Percentiles rank a stretch among this genome's conserved stretches.
Conservation (phyloP, 2,329 filamentous ascomycete species). For the Kalmusia sp. region DNA sequence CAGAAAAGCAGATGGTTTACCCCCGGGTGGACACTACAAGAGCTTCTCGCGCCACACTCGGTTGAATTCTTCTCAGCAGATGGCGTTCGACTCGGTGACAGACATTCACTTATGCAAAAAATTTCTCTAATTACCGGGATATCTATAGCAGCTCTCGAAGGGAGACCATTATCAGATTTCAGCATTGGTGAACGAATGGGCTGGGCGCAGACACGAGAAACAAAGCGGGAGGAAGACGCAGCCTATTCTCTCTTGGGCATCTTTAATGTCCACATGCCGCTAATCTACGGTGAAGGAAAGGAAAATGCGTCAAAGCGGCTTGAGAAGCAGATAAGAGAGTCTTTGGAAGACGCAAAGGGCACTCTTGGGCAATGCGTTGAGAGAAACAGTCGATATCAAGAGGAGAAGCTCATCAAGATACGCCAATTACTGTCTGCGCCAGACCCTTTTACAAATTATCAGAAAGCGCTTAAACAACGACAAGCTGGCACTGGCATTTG, state of each 20-base stretch:
- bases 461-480: constrained; percentile 19
- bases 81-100: constrained; percentile 5
- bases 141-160: constrained; percentile 4
- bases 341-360: background rate
- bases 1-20: constrained; percentile 2
- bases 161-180: constrained; percentile 4
- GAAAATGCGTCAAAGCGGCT: constrained; percentile 16
- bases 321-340: background rate
- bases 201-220: constrained; percentile 11
- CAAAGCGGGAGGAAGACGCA: constrained; percentile 13
- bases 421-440: constrained; percentile 39
- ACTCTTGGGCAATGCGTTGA: background rate
- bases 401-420: constrained; percentile 5
- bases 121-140: constrained; percentile 7
- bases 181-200: constrained; percentile 10
- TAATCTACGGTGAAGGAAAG: constrained; percentile 30
- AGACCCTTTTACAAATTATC: constrained; percentile 41
- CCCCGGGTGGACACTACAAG: constrained; percentile 10
- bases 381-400: background rate
- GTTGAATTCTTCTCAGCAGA: constrained; percentile 15
- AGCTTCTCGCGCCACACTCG: constrained; percentile 8
- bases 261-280: constrained; percentile 12
- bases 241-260: constrained; percentile 16
- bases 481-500: constrained; percentile 22
- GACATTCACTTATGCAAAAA: background rate